phyloP scores from a whole-genome alignment of 2,329 filamentous ascomycete species.

The Xylaria multiplex region DNA sequence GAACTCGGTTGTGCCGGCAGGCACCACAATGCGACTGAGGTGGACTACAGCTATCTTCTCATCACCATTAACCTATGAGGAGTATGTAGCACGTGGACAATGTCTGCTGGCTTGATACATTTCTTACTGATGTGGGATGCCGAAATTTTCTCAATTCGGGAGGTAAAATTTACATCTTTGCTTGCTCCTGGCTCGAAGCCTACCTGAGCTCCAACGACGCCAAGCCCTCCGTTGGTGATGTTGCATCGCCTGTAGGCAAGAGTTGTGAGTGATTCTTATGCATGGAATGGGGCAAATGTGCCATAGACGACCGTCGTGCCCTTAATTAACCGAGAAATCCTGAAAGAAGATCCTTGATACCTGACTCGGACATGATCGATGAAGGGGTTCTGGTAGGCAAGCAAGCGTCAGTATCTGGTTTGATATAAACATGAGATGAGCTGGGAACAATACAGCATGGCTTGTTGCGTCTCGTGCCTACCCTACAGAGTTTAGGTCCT shows the following conservation, averaged over 20 bases:
- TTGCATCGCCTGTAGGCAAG: slow-evolving; percentile 2
- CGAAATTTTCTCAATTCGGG: slow-evolving; percentile 9
- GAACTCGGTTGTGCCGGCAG: slow-evolving; percentile 17
- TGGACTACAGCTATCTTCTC: slow-evolving; percentile 9
- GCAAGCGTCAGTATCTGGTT: slow-evolving; percentile 1
- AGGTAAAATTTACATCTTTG: neutral
- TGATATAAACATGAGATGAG: slow-evolving; percentile 7
- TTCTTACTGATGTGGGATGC: slow-evolving; percentile 17
- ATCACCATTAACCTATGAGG: slow-evolving; percentile 11
- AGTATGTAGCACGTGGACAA: slow-evolving; percentile 26
- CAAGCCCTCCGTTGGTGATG: slow-evolving; percentile 8
- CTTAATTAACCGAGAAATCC: slow-evolving; percentile 3
- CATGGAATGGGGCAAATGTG: slow-evolving; percentile 1
- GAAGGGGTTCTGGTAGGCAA: slow-evolving; percentile 1
- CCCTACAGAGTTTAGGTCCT: slow-evolving; percentile 20
- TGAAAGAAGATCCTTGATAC: slow-evolving; percentile 2
- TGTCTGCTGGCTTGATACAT: slow-evolving; percentile 16
- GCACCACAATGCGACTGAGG: slow-evolving; percentile 14
- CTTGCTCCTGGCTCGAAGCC: slow-evolving; percentile 2
- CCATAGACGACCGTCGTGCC: neutral
- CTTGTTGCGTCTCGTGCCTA: slow-evolving; percentile 16
- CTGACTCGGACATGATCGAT: slow-evolving; percentile 7
- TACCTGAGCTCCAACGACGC: slow-evolving; percentile 4
- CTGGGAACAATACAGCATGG: slow-evolving; percentile 1
- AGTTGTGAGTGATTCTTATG: neutral